phyloP scores from a whole-genome alignment of 257 asterid species.

The Rhazya stricta region DNA sequence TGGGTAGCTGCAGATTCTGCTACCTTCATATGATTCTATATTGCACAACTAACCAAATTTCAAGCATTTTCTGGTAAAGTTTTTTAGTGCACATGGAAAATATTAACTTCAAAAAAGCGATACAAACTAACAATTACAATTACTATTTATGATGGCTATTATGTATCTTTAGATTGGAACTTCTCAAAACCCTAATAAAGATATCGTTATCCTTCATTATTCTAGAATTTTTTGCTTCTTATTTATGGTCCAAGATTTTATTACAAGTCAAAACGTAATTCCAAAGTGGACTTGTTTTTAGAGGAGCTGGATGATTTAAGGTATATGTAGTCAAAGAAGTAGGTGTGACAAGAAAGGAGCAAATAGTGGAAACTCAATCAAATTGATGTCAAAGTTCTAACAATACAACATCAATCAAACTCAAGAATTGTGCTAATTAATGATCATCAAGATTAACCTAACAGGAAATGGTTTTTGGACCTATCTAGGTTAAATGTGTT shows the following conservation, averaged over 20 bases:
- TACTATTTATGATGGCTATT: too few species aligned
- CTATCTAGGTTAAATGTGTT: background rate
- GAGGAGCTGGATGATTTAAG: background rate
- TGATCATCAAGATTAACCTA: conserved; percentile 14
- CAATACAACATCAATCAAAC: conserved; percentile 29
- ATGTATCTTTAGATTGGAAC: too few species aligned
- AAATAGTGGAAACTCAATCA: conserved; percentile 24
- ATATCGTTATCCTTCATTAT: too few species aligned
- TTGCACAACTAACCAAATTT: background rate
- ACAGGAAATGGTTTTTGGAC: background rate
- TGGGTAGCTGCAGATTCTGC: background rate
- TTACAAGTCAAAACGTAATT: conserved; percentile 8
- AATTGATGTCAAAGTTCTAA: background rate
- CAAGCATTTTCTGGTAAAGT: background rate
- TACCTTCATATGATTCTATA: background rate
- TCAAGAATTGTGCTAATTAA: conserved; percentile 21
- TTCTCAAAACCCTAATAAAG: too few species aligned
- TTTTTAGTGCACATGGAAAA: background rate
- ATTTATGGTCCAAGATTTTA: background rate
- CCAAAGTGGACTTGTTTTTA: background rate
- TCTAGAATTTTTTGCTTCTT: too few species aligned
- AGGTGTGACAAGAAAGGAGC: conserved; percentile 29
- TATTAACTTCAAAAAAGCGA: background rate
- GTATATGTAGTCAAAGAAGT: conserved; percentile 18
- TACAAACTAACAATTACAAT: background rate